These are phyloP conservation scores for Barnettozyma wickerhamii DNA, from an alignment of 805 yeast genomes.

Conservation along the genomic window DNA sequence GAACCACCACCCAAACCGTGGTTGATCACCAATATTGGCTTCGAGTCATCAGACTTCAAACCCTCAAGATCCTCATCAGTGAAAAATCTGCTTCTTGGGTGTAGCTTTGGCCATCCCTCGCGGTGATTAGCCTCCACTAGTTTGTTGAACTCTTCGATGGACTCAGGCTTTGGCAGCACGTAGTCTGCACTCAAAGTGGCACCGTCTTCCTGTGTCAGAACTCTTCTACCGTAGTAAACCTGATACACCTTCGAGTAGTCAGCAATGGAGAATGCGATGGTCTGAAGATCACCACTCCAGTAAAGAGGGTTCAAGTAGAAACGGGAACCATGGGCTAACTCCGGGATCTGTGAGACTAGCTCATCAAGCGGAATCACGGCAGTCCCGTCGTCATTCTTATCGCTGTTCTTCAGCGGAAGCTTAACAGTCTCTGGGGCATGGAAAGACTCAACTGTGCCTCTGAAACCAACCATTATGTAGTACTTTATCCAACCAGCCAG, in stretches of 20 bases:
- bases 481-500: neutral
- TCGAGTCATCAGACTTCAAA: slow-evolving; percentile 29
- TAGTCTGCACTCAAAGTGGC: slow-evolving; percentile 76
- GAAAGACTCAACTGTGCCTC: slow-evolving; percentile 22
- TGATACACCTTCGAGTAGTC: slow-evolving; percentile 46
- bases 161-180: slow-evolving; percentile 40
- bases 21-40: slow-evolving; percentile 56
- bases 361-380: slow-evolving; percentile 20
- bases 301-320: slow-evolving; percentile 59
- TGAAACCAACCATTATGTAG: slow-evolving; percentile 26
- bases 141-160: slow-evolving; percentile 26
- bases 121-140: slow-evolving; percentile 38
- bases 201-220: slow-evolving; percentile 55
- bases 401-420: slow-evolving; percentile 19
- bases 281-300: slow-evolving; percentile 74
- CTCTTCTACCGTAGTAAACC: slow-evolving; percentile 71
- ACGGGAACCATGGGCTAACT: slow-evolving; percentile 41
- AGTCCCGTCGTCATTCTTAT: slow-evolving; percentile 12
- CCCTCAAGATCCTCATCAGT: slow-evolving; percentile 39
- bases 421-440: slow-evolving; percentile 24
- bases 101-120: slow-evolving; percentile 55
- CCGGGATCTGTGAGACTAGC: slow-evolving; percentile 33
- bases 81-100: slow-evolving; percentile 64
- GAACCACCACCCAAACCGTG: slow-evolving; percentile 84
- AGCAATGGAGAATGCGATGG: slow-evolving; percentile 56